These are phyloP conservation scores for Colletotrichum sp. DNA, from an alignment of 2,329 filamentous ascomycete genomes.

Conservation along the genomic window DNA sequence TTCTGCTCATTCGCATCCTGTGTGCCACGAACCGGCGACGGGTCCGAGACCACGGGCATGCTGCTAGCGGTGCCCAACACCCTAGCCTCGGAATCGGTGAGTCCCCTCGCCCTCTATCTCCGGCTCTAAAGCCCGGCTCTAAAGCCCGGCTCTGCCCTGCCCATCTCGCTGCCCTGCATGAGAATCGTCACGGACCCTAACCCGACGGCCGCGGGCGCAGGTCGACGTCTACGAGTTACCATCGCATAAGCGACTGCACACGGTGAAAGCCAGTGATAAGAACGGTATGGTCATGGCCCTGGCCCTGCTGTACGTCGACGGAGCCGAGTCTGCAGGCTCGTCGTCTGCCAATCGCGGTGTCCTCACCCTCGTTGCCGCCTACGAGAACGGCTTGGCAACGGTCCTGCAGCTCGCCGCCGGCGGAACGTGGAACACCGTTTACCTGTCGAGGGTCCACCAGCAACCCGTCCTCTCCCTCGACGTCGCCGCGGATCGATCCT, in stretches of 20 bases:
- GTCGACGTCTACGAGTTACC: constrained; percentile 88
- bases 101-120: constrained; percentile 23
- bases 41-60: constrained; percentile 31
- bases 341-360: neutral
- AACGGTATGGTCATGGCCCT: constrained; percentile 92
- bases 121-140: constrained; percentile 4
- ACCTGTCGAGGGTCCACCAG: constrained; percentile 70
- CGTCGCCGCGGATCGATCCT: constrained; percentile 52
- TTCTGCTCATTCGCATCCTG: constrained; percentile 85
- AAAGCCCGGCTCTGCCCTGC: neutral
- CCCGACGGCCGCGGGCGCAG: constrained; percentile 31
- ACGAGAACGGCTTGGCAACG: constrained; percentile 82
- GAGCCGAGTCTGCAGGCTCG: constrained; percentile 21
- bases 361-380: constrained; percentile 75
- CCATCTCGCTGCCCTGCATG: neutral
- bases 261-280: constrained; percentile 52
- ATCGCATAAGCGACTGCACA: constrained; percentile 70
- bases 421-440: constrained; percentile 56
- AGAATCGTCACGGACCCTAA: constrained; percentile 8
- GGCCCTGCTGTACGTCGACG: constrained; percentile 57
- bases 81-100: constrained; percentile 71
- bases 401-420: constrained; percentile 59
- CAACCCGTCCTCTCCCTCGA: constrained; percentile 84
- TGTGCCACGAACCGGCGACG: constrained; percentile 5
- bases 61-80: constrained; percentile 84